These are phyloP conservation scores for Fusarium sp. DNA, from an alignment of 2,329 filamentous ascomycete species.

Conservation along the genomic window DNA sequence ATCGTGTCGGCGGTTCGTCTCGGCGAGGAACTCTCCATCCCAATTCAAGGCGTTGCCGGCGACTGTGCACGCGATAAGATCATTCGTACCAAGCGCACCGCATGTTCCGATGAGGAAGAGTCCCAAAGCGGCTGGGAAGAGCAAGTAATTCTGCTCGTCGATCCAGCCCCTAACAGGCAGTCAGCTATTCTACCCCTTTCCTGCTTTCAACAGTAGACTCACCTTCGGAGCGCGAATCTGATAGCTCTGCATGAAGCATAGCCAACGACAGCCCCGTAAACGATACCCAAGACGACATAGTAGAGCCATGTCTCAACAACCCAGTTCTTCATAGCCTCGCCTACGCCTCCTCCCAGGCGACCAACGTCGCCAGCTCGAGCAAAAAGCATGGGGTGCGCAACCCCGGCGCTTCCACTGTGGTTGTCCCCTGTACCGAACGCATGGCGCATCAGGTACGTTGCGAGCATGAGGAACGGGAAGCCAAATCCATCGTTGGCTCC, in stretches of 20 bases:
- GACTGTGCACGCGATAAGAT: constrained; percentile 68
- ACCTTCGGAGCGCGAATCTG: constrained; percentile 52
- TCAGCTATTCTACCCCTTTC: background rate
- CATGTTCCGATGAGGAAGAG: constrained; percentile 67
- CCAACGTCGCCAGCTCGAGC: constrained; percentile 53
- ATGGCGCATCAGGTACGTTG: constrained; percentile 22
- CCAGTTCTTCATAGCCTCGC: constrained; percentile 65
- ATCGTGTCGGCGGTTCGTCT: constrained; percentile 65
- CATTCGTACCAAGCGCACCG: constrained; percentile 66
- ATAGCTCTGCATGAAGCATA: constrained; percentile 57
- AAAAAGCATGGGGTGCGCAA: constrained; percentile 16
- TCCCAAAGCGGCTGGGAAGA: constrained; percentile 62
- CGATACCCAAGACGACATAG: constrained; percentile 62
- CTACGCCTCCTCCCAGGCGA: constrained; percentile 60
- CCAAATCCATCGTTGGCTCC: constrained; percentile 70
- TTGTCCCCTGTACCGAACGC: background rate
- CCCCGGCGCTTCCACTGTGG: background rate
- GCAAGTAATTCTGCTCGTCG: constrained; percentile 62
- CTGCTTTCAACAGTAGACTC: background rate
- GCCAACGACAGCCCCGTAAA: constrained; percentile 62
- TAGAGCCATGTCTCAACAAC: constrained; percentile 68
- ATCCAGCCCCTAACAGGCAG: constrained; percentile 57
- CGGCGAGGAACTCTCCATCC: constrained; percentile 67
- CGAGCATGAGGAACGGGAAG: constrained; percentile 65
- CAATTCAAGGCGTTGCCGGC: constrained; percentile 69